Evolutionary conservation across 495 filamentous ascomycete genomes (phyloP).

Genomic region (Tuber borchii): DNA sequence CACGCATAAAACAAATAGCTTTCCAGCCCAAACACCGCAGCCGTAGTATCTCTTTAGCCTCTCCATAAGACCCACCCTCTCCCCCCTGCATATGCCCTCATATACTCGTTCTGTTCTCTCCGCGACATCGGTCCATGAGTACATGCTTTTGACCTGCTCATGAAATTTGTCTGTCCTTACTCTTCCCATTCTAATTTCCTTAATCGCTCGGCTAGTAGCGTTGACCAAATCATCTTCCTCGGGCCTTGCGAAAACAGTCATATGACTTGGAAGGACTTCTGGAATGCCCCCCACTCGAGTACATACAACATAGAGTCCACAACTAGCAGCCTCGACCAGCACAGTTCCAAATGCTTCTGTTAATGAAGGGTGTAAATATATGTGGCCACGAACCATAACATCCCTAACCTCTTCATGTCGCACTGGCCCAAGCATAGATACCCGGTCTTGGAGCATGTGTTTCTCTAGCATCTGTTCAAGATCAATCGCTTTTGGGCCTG

Average conservation of each 20-base stretch:
- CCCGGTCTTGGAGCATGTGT: conserved; percentile 87
- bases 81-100: conserved; percentile 61
- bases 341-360: conserved; percentile 98
- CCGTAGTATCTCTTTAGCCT: conserved; percentile 92
- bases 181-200: conserved; percentile 67
- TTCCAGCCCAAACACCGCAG: conserved; percentile 99
- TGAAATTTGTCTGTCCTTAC: conserved; percentile 91
- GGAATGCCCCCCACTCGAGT: conserved; percentile 95
- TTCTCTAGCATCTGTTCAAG: conserved; percentile 95
- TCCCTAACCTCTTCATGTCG: conserved; percentile 94
- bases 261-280: conserved; percentile 84
- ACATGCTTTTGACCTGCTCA: conserved; percentile 95
- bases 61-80: conserved; percentile 67
- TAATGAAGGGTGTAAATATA: conserved; percentile 89
- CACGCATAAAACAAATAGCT: conserved; percentile 89
- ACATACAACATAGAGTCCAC: conserved; percentile 91
- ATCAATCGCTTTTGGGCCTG: conserved; percentile 93
- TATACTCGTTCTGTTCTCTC: conserved; percentile 90
- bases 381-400: conserved; percentile 96
- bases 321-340: conserved; percentile 91
- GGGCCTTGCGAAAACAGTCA: conserved; percentile 88
- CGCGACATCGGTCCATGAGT: conserved; percentile 94
- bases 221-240: conserved; percentile 85
- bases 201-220: conserved; percentile 76
- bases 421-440: conserved; percentile 83